Evolutionary conservation across 2,329 filamentous ascomycete genomes (phyloP).

Genomic region (Phialophora verrucosa): DNA sequence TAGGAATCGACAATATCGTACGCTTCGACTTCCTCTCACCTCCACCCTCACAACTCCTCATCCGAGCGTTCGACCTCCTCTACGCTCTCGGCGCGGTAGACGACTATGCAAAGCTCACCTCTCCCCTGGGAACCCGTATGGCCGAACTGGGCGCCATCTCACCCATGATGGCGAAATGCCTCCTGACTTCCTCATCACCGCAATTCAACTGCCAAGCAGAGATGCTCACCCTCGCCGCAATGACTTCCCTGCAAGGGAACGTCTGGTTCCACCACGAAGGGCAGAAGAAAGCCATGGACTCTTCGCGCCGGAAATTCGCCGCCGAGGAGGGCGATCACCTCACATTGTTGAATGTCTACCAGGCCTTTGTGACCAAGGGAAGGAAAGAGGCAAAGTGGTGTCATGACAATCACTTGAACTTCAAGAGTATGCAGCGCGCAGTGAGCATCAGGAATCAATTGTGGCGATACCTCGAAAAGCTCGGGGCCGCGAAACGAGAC

Average conservation of each 20-base stretch:
- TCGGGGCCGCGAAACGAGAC: conserved; percentile 69
- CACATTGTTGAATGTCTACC: conserved; percentile 91
- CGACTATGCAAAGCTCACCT: conserved; percentile 86
- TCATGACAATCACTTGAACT: conserved; percentile 84
- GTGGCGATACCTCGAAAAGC: conserved; percentile 83
- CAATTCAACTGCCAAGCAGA: conserved; percentile 81
- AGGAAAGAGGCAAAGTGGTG: conserved; percentile 86
- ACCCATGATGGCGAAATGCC: conserved; percentile 91
- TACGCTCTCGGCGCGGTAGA: conserved; percentile 87
- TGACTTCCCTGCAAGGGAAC: conserved; percentile 83
- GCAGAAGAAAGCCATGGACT: conserved; percentile 76
- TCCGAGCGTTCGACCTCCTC: conserved; percentile 84
- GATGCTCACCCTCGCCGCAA: conserved; percentile 88
- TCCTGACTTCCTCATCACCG: conserved; percentile 68
- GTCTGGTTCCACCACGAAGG: conserved; percentile 83
- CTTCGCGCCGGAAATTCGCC: conserved; percentile 78
- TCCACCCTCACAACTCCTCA: conserved; percentile 82
- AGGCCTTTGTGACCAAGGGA: conserved; percentile 81
- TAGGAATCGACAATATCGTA: conserved; percentile 92
- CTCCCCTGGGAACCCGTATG: conserved; percentile 86
- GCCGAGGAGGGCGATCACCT: conserved; percentile 93
- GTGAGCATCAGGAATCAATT: conserved; percentile 87
- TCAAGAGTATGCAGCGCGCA: conserved; percentile 79
- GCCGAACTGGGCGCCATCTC: conserved; percentile 84
- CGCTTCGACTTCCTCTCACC: conserved; percentile 88